Conservation (phyloP, 352 stramenopile species). For the Phytophthora pisi region DNA sequence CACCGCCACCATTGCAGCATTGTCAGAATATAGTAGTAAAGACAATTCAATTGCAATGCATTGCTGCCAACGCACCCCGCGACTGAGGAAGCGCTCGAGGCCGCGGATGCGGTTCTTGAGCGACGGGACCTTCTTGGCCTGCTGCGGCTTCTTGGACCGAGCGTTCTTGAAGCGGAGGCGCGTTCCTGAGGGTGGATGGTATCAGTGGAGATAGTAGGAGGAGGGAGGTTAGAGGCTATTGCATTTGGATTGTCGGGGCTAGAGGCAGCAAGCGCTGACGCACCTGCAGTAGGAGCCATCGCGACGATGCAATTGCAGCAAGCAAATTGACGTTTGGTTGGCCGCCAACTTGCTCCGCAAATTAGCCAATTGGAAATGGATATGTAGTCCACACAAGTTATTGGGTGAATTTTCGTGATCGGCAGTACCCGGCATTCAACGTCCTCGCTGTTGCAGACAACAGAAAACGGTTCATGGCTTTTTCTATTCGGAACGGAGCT, state of each 20-base stretch:
- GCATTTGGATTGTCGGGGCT: background rate
- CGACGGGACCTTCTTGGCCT: constrained; percentile 74
- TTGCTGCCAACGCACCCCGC: constrained; percentile 43
- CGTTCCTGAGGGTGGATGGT: constrained; percentile 43
- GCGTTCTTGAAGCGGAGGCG: constrained; percentile 76
- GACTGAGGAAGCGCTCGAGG: constrained; percentile 81
- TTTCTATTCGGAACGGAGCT: background rate
- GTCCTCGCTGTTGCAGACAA: background rate
- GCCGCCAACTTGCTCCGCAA: background rate
- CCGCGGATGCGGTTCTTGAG: constrained; percentile 86
- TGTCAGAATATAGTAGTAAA: background rate
- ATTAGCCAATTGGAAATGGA: background rate
- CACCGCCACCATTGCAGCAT: background rate
- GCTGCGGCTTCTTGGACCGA: constrained; percentile 53
- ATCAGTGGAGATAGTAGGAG: background rate
- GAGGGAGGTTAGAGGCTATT: background rate
- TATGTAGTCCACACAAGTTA: background rate
- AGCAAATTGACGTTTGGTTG: background rate
- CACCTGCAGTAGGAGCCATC: background rate
- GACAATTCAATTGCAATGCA: background rate
- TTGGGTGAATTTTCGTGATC: no score
- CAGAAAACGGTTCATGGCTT: background rate
- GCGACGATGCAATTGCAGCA: background rate
- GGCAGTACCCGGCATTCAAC: background rate
- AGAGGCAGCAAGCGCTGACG: background rate